phyloP scores from a whole-genome alignment of 2,329 filamentous ascomycete genomes.

The Beauveria asiatica region DNA sequence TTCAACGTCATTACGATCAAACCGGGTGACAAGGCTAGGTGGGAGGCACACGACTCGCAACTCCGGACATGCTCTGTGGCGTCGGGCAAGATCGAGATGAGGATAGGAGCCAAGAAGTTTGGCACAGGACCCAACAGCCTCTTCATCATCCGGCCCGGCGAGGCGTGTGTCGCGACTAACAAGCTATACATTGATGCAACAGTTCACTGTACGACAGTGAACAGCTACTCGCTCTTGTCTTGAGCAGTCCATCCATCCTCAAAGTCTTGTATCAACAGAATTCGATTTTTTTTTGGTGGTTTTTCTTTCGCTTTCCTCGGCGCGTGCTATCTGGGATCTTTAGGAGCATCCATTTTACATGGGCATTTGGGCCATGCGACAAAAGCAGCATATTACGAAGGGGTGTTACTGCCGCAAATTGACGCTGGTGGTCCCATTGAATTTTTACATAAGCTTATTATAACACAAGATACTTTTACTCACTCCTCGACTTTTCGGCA shows the following conservation, averaged over 20 bases:
- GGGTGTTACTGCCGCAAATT: not conserved
- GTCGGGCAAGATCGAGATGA: conserved; percentile 33
- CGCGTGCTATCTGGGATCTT: not conserved
- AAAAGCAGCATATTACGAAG: not conserved
- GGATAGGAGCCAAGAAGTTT: conserved; percentile 28
- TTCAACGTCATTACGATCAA: conserved; percentile 34
- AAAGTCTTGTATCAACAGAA: not conserved
- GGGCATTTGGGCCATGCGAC: not conserved
- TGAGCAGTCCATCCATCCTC: not conserved
- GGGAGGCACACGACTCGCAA: conserved; percentile 20
- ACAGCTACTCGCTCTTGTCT: conserved; percentile 14
- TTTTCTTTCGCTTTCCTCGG: not conserved
- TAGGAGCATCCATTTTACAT: not conserved
- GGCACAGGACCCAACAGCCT: conserved; percentile 35
- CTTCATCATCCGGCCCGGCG: conserved; percentile 33
- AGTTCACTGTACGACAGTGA: conserved; percentile 32
- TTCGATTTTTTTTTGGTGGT: not conserved
- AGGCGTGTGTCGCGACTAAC: conserved; percentile 32
- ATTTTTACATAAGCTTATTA: not conserved
- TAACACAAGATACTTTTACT: not conserved
- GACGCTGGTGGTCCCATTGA: not conserved
- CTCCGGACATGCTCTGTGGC: conserved; percentile 33
- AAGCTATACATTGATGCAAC: conserved; percentile 35
- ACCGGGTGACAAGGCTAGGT: conserved; percentile 27
- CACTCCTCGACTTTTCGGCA: not conserved